These are phyloP conservation scores for Rhizophora apiculata DNA, from an alignment of 345 rosid genomes.

Conservation along the genomic window DNA sequence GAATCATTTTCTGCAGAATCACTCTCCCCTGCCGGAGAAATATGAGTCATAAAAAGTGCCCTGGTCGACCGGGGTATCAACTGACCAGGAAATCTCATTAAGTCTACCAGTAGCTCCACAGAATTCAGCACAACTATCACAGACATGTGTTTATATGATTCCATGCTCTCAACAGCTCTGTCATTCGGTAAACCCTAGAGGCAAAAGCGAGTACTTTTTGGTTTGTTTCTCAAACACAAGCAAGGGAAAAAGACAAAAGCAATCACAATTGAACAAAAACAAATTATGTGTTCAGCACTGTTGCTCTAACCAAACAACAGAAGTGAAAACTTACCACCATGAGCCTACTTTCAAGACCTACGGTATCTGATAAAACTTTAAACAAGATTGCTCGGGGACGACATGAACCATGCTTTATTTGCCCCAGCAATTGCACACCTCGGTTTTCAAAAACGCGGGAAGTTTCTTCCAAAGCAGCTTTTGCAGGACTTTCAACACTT, in stretches of 20 bases:
- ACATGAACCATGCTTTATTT: constrained; percentile 88
- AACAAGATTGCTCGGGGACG: constrained; percentile 91
- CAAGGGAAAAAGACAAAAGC: too few species aligned
- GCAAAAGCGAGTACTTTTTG: background rate
- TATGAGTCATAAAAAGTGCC: constrained; percentile 85
- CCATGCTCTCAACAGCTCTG: constrained; percentile 68
- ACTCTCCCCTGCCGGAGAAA: constrained; percentile 93
- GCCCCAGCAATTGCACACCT: constrained; percentile 86
- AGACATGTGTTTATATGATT: constrained; percentile 87
- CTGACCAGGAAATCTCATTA: constrained; percentile 97
- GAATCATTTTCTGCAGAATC: constrained; percentile 99
- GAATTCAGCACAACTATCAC: constrained; percentile 82
- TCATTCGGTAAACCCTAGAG: constrained; percentile 90
- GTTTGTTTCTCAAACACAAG: background rate
- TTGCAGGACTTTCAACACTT: constrained; percentile 74
- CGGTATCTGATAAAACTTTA: constrained; percentile 91
- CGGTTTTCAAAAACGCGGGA: constrained; percentile 60
- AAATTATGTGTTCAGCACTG: too few species aligned
- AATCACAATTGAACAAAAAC: too few species aligned
- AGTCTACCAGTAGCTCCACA: constrained; percentile 86
- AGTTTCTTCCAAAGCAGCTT: constrained; percentile 66
- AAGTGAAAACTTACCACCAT: constrained; percentile 68
- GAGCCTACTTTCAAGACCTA: constrained; percentile 88
- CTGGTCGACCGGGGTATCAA: constrained; percentile 78
- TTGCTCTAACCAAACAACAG: constrained; percentile 4